Evolutionary conservation across 768 basidiomycete genomes (phyloP).

Genomic region (Hygrophoropsis aurantiaca): DNA sequence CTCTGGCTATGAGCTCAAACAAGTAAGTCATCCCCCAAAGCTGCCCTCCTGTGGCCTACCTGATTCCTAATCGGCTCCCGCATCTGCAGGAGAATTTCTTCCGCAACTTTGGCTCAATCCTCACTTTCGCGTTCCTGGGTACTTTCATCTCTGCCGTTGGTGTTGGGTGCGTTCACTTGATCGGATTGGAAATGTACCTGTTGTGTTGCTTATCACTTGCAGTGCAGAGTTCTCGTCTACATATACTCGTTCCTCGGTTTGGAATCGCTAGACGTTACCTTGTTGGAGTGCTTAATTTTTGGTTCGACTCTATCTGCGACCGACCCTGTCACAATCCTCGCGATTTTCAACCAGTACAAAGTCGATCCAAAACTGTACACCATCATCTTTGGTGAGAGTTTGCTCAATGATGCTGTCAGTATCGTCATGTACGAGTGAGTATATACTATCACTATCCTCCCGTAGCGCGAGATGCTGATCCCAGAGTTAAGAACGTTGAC

Average conservation of each 20-base stretch:
- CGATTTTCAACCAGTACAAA: constrained; percentile 98
- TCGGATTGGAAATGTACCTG: not conserved
- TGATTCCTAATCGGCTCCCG: not conserved
- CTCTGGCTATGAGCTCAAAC: constrained; percentile 96
- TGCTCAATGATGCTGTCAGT: constrained; percentile 98
- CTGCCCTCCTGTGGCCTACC: not conserved
- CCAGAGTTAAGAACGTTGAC: constrained; percentile 69
- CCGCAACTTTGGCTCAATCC: constrained; percentile 94
- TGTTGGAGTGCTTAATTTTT: constrained; percentile 94
- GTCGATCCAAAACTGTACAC: constrained; percentile 98
- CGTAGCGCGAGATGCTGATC: not conserved
- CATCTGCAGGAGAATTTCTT: constrained; percentile 89
- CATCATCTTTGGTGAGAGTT: constrained; percentile 95
- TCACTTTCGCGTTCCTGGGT: constrained; percentile 90
- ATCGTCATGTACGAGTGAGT: constrained; percentile 99
- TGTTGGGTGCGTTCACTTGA: constrained; percentile 68
- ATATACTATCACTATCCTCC: not conserved
- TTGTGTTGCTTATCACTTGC: constrained; percentile 43
- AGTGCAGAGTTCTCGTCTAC: constrained; percentile 85
- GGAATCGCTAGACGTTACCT: constrained; percentile 80
- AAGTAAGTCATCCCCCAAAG: constrained; percentile 48
- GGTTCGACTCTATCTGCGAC: constrained; percentile 97
- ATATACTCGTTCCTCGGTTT: constrained; percentile 92
- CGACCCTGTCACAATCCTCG: constrained; percentile 96
- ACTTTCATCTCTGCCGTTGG: constrained; percentile 97